These are phyloP conservation scores for Bromus sterilis DNA, from an alignment of 176 grass and related monocot genomes.

Conservation along the genomic window DNA sequence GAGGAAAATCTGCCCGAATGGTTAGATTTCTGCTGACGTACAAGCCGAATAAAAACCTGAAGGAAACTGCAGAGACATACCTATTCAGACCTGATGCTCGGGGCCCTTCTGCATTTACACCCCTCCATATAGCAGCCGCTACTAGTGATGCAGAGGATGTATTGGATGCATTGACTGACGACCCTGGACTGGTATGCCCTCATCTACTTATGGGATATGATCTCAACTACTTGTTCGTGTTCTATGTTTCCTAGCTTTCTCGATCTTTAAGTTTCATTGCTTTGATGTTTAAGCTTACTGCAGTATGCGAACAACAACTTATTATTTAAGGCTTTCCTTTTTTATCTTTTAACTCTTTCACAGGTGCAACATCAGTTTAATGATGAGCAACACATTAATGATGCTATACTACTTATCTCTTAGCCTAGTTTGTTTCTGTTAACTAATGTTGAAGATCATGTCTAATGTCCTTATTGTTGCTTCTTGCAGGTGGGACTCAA, in stretches of 20 bases:
- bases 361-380: not conserved
- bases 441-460: not conserved
- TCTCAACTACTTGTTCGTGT: not conserved
- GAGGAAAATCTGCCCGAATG: slow-evolving; percentile 59
- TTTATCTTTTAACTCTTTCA: not conserved
- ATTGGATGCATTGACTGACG: slow-evolving; percentile 77
- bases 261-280: not conserved
- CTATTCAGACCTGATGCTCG: slow-evolving; percentile 78
- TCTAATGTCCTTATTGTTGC: not conserved
- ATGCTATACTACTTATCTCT: not conserved
- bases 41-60: slow-evolving; percentile 21
- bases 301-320: not conserved
- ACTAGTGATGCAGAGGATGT: slow-evolving; percentile 56
- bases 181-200: slow-evolving; percentile 77
- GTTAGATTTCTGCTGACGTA: slow-evolving; percentile 71
- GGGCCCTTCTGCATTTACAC: slow-evolving; percentile 65
- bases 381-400: not conserved
- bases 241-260: not conserved
- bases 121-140: slow-evolving; percentile 86
- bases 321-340: not conserved
- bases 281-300: not conserved
- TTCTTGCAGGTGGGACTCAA: slow-evolving; percentile 64
- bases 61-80: slow-evolving; percentile 36
- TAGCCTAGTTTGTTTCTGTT: not conserved
- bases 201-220: slow-evolving; percentile 14